Percentiles rank a stretch among this genome's conserved stretches.
Conservation (phyloP, 768 basidiomycete genomes). For the Lanmaoa rubissima region DNA sequence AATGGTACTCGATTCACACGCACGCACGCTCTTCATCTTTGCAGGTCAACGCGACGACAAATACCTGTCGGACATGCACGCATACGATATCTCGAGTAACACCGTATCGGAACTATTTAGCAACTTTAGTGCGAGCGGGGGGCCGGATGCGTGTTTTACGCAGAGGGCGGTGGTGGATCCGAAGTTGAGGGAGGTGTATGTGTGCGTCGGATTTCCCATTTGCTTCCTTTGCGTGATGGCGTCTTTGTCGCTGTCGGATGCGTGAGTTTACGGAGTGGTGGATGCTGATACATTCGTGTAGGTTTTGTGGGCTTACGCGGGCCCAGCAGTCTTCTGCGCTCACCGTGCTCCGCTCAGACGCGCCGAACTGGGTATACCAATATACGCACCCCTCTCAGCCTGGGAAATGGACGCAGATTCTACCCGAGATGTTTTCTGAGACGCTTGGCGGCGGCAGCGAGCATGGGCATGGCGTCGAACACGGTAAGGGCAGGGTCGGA, state of each 20-base stretch:
- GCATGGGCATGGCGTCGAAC: neutral
- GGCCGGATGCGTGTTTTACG: constrained; percentile 71
- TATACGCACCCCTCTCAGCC: constrained; percentile 51
- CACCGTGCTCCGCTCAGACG: constrained; percentile 44
- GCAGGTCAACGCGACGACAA: constrained; percentile 69
- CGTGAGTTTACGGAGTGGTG: neutral
- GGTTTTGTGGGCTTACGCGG: constrained; percentile 62
- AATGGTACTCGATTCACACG: constrained; percentile 69
- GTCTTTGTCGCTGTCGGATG: neutral
- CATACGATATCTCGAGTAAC: constrained; percentile 60
- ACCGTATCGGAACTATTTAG: constrained; percentile 59
- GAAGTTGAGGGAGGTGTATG: constrained; percentile 62
- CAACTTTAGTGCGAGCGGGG: constrained; percentile 59
- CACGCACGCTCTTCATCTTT: constrained; percentile 65
- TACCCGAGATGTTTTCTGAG: constrained; percentile 34
- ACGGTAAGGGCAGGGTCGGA: neutral
- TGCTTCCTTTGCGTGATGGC: too few species aligned
- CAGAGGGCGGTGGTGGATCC: constrained; percentile 72
- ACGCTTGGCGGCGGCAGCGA: neutral
- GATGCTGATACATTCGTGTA: constrained; percentile 22
- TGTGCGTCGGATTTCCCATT: constrained; percentile 44
- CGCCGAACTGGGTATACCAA: constrained; percentile 67
- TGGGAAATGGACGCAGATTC: constrained; percentile 63
- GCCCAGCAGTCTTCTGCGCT: constrained; percentile 37
- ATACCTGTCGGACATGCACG: constrained; percentile 74